A percentile compares a stretch with the other conserved stretches of the same genome.
These are phyloP conservation scores for Didymella pomorum DNA, from an alignment of 2,329 filamentous ascomycete species.

Conservation along the genomic window DNA sequence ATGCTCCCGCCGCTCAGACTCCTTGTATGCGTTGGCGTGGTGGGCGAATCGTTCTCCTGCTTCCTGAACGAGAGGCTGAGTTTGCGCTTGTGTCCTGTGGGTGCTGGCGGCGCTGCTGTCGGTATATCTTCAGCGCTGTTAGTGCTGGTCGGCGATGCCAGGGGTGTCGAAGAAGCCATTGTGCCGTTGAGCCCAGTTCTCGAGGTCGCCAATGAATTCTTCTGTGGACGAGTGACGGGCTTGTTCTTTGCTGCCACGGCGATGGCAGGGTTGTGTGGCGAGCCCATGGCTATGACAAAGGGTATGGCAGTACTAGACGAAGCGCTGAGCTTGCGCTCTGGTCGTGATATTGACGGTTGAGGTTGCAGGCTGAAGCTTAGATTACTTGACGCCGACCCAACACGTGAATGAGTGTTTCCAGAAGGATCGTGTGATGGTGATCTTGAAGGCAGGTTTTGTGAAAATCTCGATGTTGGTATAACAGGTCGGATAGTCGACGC, in stretches of 20 bases:
- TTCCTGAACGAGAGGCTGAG: conserved; percentile 19
- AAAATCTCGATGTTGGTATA: conserved; percentile 12
- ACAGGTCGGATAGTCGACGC: conserved; percentile 11
- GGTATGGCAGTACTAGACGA: conserved; percentile 34
- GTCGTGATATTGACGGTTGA: conserved; percentile 12
- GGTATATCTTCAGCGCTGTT: not conserved
- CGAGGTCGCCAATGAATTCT: conserved; percentile 24
- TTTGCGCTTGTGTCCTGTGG: conserved; percentile 12
- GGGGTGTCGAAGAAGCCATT: conserved; percentile 39
- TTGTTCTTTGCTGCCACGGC: conserved; percentile 29
- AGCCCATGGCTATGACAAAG: conserved; percentile 43
- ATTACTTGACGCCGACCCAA: conserved; percentile 26
- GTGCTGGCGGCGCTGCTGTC: not conserved
- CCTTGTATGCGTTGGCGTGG: conserved; percentile 30
- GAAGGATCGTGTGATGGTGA: conserved; percentile 6
- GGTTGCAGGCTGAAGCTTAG: conserved; percentile 13
- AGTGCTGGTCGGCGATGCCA: conserved; percentile 27
- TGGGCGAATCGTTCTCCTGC: conserved; percentile 15
- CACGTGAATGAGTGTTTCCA: conserved; percentile 18
- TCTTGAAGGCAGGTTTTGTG: not conserved
- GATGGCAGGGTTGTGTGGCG: conserved; percentile 42
- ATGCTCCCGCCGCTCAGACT: conserved; percentile 38
- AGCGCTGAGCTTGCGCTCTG: conserved; percentile 30
- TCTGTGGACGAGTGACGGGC: conserved; percentile 29
- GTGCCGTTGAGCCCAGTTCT: conserved; percentile 41